Conservation (phyloP, 257 asterid genomes). For the Solanum bulbocastanum region DNA sequence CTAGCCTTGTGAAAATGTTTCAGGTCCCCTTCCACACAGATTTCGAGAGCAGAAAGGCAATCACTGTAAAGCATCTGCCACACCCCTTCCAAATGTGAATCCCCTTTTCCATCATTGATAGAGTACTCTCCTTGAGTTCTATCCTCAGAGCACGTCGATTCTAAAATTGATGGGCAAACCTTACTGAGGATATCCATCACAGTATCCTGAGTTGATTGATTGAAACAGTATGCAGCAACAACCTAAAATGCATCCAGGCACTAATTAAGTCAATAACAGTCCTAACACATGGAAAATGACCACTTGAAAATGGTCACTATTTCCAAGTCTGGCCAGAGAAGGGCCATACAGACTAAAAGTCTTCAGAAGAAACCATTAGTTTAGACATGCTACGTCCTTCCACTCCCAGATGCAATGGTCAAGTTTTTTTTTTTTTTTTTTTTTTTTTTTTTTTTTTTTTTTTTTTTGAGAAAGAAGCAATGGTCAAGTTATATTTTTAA, state of each 20-base stretch:
- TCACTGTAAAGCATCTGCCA: conserved; percentile 81
- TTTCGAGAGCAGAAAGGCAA: conserved; percentile 87
- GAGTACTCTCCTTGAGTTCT: conserved; percentile 21
- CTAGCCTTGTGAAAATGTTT: conserved; percentile 98
- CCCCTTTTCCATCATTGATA: conserved; percentile 7
- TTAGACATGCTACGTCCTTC: not conserved
- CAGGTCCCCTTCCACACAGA: conserved; percentile 96
- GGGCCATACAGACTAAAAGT: not conserved
- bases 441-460: too few species aligned
- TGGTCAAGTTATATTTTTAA: not conserved
- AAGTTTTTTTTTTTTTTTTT: not conserved
- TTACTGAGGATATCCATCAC: conserved; percentile 29
- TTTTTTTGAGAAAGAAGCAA: not conserved
- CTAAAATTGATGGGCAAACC: conserved; percentile 27
- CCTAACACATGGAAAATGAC: not conserved
- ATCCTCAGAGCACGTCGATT: conserved; percentile 33
- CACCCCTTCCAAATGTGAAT: conserved; percentile 31
- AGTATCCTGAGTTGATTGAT: conserved; percentile 49
- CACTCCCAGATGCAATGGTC: not conserved
- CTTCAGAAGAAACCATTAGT: not conserved
- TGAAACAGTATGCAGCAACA: conserved; percentile 60
- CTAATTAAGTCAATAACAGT: not conserved
- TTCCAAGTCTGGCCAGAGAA: not conserved
- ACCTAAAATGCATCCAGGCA: conserved; percentile 39
- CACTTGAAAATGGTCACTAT: not conserved